These are phyloP conservation scores for Cenchrus fungigraminus DNA, from an alignment of 176 grass and related monocot genomes.

Conservation along the genomic window DNA sequence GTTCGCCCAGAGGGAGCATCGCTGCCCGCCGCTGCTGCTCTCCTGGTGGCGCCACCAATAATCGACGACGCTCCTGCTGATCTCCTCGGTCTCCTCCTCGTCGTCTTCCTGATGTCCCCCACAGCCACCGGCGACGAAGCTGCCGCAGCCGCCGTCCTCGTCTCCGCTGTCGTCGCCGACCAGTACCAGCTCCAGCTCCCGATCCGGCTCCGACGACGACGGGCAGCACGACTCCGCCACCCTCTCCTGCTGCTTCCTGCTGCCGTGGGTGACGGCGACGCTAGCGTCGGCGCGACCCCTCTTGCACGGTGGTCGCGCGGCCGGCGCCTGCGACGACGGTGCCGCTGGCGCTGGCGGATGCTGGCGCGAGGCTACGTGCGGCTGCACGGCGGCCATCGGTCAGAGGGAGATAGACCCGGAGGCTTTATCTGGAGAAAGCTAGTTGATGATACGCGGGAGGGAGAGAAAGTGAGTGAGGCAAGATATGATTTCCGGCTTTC, in stretches of 20 bases:
- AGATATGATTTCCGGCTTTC: not conserved
- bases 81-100: not conserved
- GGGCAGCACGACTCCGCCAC: conserved; percentile 45
- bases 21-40: not conserved
- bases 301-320: not conserved
- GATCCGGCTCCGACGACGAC: not conserved
- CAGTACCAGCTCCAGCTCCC: not conserved
- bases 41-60: conserved; percentile 15
- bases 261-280: not conserved
- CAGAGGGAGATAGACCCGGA: too few relatives aligned
- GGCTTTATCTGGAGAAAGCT: not conserved
- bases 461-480: not conserved
- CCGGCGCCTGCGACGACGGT: too few relatives aligned
- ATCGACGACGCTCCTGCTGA: not conserved
- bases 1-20: not conserved
- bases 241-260: conserved; percentile 33
- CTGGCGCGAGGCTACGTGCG: not conserved
- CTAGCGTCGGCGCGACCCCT: not conserved
- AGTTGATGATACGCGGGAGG: not conserved
- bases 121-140: conserved; percentile 29
- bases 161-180: conserved; percentile 26
- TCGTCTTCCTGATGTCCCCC: not conserved
- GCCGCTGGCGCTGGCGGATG: not conserved
- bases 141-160: conserved; percentile 44
- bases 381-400: conserved; percentile 40